phyloP scores from a whole-genome alignment of 73 alveolate species.

The Paramecium bursaria region DNA sequence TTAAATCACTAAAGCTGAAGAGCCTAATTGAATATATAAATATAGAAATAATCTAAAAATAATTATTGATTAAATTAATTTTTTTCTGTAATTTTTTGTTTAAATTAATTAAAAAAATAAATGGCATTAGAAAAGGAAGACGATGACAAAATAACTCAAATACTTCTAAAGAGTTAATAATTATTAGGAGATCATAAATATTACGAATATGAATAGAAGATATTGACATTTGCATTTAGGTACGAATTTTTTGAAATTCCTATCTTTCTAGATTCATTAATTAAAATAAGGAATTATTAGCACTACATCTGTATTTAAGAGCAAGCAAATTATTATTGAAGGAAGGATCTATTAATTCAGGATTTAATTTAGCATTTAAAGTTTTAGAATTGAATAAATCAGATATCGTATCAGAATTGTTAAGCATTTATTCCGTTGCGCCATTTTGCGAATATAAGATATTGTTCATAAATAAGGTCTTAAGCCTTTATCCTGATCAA shows the following conservation, averaged over 20 bases:
- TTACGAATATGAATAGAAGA: constrained; percentile 54
- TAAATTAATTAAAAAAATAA: too few relatives aligned
- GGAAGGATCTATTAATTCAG: constrained; percentile 22
- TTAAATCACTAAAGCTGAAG: too few relatives aligned
- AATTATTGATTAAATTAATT: too few relatives aligned
- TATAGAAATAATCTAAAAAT: too few relatives aligned
- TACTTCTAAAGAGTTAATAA: too few relatives aligned
- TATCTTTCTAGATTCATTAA: constrained; percentile 15
- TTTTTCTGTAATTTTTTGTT: too few relatives aligned
- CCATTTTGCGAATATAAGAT: constrained; percentile 15
- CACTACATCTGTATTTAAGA: constrained; percentile 9
- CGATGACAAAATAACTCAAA: background rate
- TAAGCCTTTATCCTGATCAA: constrained; percentile 21
- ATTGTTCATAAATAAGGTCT: constrained; percentile 9
- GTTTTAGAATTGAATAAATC: constrained; percentile 4
- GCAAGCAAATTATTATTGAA: constrained; percentile 30
- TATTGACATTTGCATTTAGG: constrained; percentile 35
- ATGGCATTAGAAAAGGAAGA: too few relatives aligned
- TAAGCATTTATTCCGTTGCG: constrained; percentile 31
- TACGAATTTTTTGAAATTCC: background rate
- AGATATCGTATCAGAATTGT: background rate
- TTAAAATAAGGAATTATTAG: constrained; percentile 22
- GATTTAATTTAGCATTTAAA: constrained; percentile 31
- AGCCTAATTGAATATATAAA: too few relatives aligned
- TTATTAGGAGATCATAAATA: background rate